Percentiles rank a stretch among this genome's conserved stretches.
phyloP scores from a whole-genome alignment of 106 monocot species.

The Dendrobium nobile region DNA sequence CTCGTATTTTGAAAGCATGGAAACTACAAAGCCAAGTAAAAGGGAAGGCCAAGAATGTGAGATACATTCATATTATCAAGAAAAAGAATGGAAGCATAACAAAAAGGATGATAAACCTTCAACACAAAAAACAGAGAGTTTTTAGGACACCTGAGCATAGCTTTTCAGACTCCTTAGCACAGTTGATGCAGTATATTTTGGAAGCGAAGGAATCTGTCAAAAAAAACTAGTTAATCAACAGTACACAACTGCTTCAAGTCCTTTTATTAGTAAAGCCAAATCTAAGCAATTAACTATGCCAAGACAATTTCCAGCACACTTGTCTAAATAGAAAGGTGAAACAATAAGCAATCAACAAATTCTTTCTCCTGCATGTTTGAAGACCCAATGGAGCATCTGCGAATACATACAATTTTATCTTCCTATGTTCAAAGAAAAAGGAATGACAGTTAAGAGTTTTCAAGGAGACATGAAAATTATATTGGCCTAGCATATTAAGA shows the following conservation, averaged over 20 bases:
- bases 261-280: background rate
- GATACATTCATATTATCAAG: background rate
- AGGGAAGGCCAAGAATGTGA: background rate
- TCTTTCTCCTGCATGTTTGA: no score
- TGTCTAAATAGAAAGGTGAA: no score
- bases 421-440: no score
- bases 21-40: background rate
- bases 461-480: no score
- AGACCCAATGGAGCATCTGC: no score
- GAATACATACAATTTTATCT: no score
- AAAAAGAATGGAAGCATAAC: background rate
- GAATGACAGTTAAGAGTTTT: no score
- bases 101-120: background rate
- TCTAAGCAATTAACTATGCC: background rate
- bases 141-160: constrained; percentile 54
- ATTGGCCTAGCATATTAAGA: no score
- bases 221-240: background rate
- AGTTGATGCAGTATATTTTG: constrained; percentile 79
- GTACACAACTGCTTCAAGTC: background rate
- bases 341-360: no score
- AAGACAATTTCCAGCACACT: no score
- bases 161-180: constrained; percentile 78
- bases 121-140: background rate
- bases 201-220: constrained; percentile 62
- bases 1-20: background rate